These are phyloP conservation scores for Apophysomyces trapeziformis DNA, from an alignment of 371 early-diverging fungal genomes.

Conservation along the genomic window DNA sequence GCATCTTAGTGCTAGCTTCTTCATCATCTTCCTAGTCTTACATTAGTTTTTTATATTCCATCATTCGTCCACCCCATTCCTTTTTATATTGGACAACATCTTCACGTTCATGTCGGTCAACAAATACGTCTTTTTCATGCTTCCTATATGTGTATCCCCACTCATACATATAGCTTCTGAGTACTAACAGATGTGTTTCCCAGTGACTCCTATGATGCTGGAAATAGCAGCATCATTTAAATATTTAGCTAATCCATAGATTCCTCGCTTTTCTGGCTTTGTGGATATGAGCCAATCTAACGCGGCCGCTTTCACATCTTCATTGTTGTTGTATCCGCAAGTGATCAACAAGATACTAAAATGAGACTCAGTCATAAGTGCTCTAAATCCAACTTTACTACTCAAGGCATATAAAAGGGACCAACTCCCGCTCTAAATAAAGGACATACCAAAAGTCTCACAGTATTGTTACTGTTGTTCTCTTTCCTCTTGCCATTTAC, in stretches of 20 bases:
- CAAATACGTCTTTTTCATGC: conserved; percentile 14
- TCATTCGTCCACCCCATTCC: conserved; percentile 11
- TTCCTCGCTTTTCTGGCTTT: background rate
- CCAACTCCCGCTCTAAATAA: too few relatives aligned
- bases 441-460: too few relatives aligned
- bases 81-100: conserved; percentile 15
- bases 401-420: too few relatives aligned
- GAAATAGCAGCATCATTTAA: background rate
- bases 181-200: background rate
- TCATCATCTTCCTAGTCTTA: conserved; percentile 9
- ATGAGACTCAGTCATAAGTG: too few relatives aligned
- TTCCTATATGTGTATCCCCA: conserved; percentile 19
- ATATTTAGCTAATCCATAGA: background rate
- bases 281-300: background rate
- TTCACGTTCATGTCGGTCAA: conserved; percentile 15
- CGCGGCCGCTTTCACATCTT: background rate
- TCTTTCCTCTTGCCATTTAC: too few relatives aligned
- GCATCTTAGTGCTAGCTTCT: background rate
- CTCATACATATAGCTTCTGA: conserved; percentile 7
- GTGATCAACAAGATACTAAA: too few relatives aligned
- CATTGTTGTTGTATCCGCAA: too few relatives aligned
- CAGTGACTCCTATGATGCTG: background rate
- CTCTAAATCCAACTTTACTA: too few relatives aligned
- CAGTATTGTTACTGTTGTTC: too few relatives aligned
- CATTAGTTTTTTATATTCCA: conserved; percentile 9